A percentile compares a stretch with the other conserved stretches of the same genome.
phyloP scores from a whole-genome alignment of 305 asterid species.

The Solanum hybrid region DNA sequence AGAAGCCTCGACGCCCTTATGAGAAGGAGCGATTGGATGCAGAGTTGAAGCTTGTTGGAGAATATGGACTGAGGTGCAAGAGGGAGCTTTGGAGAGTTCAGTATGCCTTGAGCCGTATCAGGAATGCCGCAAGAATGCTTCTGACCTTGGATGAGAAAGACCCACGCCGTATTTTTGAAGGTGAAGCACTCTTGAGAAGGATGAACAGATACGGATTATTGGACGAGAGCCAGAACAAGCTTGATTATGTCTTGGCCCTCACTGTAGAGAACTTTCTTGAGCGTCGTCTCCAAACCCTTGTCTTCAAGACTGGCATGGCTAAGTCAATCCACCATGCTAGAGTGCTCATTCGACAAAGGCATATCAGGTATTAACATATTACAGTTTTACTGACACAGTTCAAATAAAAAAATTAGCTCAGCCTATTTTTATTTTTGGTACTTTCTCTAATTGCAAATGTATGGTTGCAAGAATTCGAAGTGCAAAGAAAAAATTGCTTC shows the following conservation, averaged over 20 bases:
- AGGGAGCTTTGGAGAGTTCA: slow-evolving; percentile 33
- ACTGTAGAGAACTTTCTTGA: slow-evolving; percentile 33
- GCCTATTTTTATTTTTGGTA: not conserved
- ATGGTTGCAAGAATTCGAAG: not conserved
- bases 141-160: slow-evolving; percentile 29
- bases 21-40: slow-evolving; percentile 37
- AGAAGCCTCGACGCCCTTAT: slow-evolving; percentile 30
- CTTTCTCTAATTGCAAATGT: not conserved
- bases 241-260: slow-evolving; percentile 27
- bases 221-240: slow-evolving; percentile 33
- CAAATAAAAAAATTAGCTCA: not conserved
- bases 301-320: slow-evolving; percentile 32
- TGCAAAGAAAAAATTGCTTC: not conserved
- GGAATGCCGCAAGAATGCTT: slow-evolving; percentile 29
- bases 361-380: slow-evolving; percentile 15
- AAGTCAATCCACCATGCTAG: slow-evolving; percentile 33
- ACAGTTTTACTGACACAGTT: not conserved
- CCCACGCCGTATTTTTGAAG: slow-evolving; percentile 29
- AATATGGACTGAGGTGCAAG: slow-evolving; percentile 28
- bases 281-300: slow-evolving; percentile 27
- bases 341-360: slow-evolving; percentile 28
- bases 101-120: slow-evolving; percentile 30
- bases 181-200: slow-evolving; percentile 31
- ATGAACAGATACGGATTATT: slow-evolving; percentile 29
- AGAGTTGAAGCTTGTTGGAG: slow-evolving; percentile 29